Evolutionary conservation across 1,284 basidiomycete genomes (phyloP).

Genomic region (Pholiota adiposa): DNA sequence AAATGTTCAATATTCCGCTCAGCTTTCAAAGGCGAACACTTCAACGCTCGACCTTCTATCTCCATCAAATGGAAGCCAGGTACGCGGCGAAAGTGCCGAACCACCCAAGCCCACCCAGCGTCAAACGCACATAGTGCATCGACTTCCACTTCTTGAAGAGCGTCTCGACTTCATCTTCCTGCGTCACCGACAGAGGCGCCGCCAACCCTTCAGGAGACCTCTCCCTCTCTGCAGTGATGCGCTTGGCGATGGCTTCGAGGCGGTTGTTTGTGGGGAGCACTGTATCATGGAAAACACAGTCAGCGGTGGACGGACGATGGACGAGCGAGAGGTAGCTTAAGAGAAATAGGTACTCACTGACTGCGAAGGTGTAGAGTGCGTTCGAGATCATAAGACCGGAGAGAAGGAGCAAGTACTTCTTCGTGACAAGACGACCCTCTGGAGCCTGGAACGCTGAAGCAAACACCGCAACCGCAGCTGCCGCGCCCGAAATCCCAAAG

Average conservation of each 20-base stretch:
- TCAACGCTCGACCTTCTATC: neutral
- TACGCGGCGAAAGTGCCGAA: slow-evolving; percentile 10
- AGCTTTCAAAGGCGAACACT: neutral
- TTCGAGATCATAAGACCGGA: neutral
- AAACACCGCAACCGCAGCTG: neutral
- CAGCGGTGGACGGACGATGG: too few relatives aligned
- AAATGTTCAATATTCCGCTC: too few relatives aligned
- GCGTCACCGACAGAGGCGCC: neutral
- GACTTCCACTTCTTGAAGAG: slow-evolving; percentile 12
- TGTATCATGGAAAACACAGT: too few relatives aligned
- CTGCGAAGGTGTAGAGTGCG: neutral
- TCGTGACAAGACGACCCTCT: neutral
- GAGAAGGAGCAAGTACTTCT: slow-evolving; percentile 7
- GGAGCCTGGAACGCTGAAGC: slow-evolving; percentile 6
- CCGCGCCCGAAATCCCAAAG: neutral
- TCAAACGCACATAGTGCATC: slow-evolving; percentile 12
- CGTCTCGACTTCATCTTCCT: slow-evolving; percentile 9
- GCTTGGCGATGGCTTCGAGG: slow-evolving; percentile 5
- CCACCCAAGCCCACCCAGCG: slow-evolving; percentile 6
- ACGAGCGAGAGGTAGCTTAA: too few relatives aligned
- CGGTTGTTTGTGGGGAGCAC: slow-evolving; percentile 15
- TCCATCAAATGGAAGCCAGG: neutral
- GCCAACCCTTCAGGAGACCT: neutral
- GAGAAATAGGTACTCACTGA: too few relatives aligned
- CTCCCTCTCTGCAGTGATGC: neutral